Evolutionary conservation across 768 basidiomycete genomes (phyloP), one percentile per base, ranked within the genome.

Genomic region (Tulasnella calospora): DNA sequence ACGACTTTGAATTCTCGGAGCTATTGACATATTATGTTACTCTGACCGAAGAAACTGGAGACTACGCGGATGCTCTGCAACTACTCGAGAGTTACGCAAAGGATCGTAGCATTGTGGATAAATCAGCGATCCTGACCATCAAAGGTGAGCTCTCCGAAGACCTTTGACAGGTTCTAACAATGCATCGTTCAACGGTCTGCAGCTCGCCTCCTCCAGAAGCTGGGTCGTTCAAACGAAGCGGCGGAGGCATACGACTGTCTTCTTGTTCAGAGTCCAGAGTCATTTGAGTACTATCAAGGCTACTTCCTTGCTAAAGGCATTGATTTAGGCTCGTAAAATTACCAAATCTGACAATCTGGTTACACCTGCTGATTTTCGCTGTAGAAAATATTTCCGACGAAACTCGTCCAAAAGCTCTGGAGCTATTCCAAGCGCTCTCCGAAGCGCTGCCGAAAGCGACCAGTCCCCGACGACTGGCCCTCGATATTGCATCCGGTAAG

Each of bases 1-100:
- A 91, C 81, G 94, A 97, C 82, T 87, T 91, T 75, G 95, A 97
- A 80, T 91, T 92, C 80, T 94, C 93, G 0, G 95, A 97, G 85
- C 86, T 92, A 0, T 83, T 94, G 41, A 86, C 96, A 6, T 96
- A 94, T 83, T 91, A 95, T 82, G 84, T 94, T 61, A 86, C 85
- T 36, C 82, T 95, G 1, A 86, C 96, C 30, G 93, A 95, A 82
- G 92, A 94, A 35, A 82, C 91, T 35, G 92, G 89, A 30, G 76
- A 82, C 69, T 79, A 74, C 47, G 80, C 80, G 35, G 79, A 81
- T 36, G 84, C 84, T 30, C 79, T 84, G 69, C 80, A 92, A 76
- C 85, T 87, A 67, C 87, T 95, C 21, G 92, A 95, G 80, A 81
- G 84, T 15, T 90, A 88, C 80, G 88, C 89, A 35, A 92, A 91